Evolutionary conservation across 108 stramenopile genomes (phyloP).

Genomic region (Discostella stelligeroides): DNA sequence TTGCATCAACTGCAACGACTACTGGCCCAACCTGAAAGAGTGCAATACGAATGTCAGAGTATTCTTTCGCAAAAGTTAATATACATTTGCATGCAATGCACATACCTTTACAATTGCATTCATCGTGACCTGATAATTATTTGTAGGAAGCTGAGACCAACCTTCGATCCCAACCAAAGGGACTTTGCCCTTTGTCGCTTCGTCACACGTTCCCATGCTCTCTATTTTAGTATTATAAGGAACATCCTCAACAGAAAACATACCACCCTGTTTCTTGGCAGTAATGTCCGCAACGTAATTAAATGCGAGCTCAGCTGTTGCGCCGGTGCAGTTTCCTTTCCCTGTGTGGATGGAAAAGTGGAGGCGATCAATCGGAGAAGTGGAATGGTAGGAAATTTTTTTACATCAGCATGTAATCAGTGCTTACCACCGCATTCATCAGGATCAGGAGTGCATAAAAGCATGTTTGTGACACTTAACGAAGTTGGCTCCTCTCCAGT

Average conservation of each 20-base stretch:
- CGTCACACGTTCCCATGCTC: slow-evolving; percentile 17
- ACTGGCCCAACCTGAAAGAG: slow-evolving; percentile 55
- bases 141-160: slow-evolving; percentile 68
- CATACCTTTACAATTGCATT: slow-evolving; percentile 81
- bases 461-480: slow-evolving; percentile 74
- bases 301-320: slow-evolving; percentile 75
- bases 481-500: slow-evolving; percentile 61
- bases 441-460: slow-evolving; percentile 80
- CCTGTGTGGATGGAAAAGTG: background rate
- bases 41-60: background rate
- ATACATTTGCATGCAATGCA: background rate
- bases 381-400: too few species aligned
- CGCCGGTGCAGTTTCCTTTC: slow-evolving; percentile 66
- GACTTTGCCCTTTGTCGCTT: slow-evolving; percentile 24
- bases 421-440: slow-evolving; percentile 80
- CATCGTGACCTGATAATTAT: slow-evolving; percentile 78
- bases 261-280: slow-evolving; percentile 28
- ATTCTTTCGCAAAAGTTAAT: background rate
- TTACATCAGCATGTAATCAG: too few species aligned
- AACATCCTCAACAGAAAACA: slow-evolving; percentile 36
- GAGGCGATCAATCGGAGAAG: background rate
- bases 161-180: slow-evolving; percentile 76
- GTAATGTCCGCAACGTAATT: slow-evolving; percentile 62
- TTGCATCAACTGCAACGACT: slow-evolving; percentile 73
- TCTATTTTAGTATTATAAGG: slow-evolving; percentile 7